Percentiles rank a stretch among this genome's conserved stretches.
Conservation (phyloP, 805 yeast genomes). For the Candida xiaguanensis region DNA sequence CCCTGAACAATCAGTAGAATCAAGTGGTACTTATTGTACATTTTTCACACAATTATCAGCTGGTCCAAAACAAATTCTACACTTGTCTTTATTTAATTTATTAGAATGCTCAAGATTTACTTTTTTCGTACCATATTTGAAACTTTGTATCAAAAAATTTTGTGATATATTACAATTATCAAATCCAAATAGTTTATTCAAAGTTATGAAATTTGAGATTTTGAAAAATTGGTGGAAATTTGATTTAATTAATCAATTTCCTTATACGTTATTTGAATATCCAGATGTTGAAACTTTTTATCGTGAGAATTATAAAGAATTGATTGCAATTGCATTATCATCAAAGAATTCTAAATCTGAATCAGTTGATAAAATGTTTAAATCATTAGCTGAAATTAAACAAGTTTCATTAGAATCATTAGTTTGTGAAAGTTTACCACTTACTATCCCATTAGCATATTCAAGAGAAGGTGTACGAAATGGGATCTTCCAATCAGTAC, state of each 20-base stretch:
- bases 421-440: constrained; percentile 29
- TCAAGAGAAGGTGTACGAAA: constrained; percentile 35
- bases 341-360: constrained; percentile 12
- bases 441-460: constrained; percentile 43
- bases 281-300: constrained; percentile 24
- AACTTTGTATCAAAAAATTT: constrained; percentile 20
- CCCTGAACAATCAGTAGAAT: constrained; percentile 39
- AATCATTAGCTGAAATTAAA: constrained; percentile 14
- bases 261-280: constrained; percentile 39
- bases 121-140: constrained; percentile 28
- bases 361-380: constrained; percentile 6
- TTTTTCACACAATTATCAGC: constrained; percentile 31
- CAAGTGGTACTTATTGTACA: constrained; percentile 32
- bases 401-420: constrained; percentile 15
- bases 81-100: constrained; percentile 37
- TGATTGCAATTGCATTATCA: constrained; percentile 34
- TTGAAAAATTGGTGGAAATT: constrained; percentile 44
- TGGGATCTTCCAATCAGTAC: constrained; percentile 21
- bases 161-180: constrained; percentile 14
- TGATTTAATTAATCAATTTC: constrained; percentile 33
- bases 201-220: constrained; percentile 27
- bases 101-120: constrained; percentile 36
- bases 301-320: constrained; percentile 27
- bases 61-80: constrained; percentile 25
- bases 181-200: constrained; percentile 21